A percentile compares a stretch with the other conserved stretches of the same genome.
Evolutionary conservation across 768 basidiomycete genomes (phyloP).

Genomic region (Amanita molliuscula): DNA sequence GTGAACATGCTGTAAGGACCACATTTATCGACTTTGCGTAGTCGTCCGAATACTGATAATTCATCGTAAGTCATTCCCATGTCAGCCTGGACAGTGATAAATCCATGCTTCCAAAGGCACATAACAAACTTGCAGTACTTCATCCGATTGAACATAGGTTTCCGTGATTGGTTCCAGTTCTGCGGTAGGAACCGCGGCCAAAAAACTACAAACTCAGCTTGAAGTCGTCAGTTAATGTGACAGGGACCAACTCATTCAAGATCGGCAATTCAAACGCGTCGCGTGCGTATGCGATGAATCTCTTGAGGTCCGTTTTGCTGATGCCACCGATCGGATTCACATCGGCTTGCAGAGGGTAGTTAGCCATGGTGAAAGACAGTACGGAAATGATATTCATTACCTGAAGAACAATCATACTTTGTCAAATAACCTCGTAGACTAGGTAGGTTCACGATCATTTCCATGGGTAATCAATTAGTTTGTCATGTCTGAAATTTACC

Average conservation of each 20-base stretch:
- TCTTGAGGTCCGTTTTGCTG: conserved; percentile 95
- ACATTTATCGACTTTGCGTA: conserved; percentile 94
- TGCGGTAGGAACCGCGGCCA: conserved; percentile 88
- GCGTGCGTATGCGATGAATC: conserved; percentile 82
- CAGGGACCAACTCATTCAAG: conserved; percentile 47
- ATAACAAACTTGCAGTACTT: conserved; percentile 36
- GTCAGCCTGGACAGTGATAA: conserved; percentile 51
- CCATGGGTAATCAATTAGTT: not conserved
- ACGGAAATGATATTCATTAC: conserved; percentile 20
- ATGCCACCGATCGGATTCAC: conserved; percentile 98
- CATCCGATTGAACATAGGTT: conserved; percentile 91
- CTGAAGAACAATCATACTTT: conserved; percentile 95
- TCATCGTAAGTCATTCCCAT: conserved; percentile 99
- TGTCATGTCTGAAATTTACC: conserved; percentile 30
- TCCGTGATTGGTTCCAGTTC: conserved; percentile 95
- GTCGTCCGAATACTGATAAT: conserved; percentile 82
- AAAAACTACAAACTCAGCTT: conserved; percentile 46
- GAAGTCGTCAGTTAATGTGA: not conserved
- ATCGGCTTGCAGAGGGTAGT: conserved; percentile 50
- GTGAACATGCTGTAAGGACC: conserved; percentile 98
- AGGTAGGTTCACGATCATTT: not conserved
- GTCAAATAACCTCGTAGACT: conserved; percentile 95
- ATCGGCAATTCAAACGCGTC: conserved; percentile 78
- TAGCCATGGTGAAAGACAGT: not conserved
- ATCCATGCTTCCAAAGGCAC: not conserved